These are phyloP conservation scores for Wickerhamiella slavikovae DNA, from an alignment of 805 yeast genomes.

Conservation along the genomic window DNA sequence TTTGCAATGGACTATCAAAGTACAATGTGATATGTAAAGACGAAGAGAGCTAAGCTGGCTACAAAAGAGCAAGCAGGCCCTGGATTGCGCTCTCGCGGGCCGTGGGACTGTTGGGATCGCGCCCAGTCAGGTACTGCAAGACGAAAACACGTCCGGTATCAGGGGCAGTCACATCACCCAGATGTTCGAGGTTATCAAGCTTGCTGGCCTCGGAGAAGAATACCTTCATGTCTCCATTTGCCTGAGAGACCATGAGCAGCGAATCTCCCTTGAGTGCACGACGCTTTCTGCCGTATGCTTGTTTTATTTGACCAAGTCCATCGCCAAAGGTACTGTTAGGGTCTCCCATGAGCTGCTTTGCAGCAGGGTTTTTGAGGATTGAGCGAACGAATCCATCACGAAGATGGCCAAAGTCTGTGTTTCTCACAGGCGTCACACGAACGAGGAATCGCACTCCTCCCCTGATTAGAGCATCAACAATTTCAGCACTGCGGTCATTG, in stretches of 20 bases:
- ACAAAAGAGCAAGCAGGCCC: conserved; percentile 5
- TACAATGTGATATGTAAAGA: not conserved
- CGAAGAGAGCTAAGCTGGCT: conserved; percentile 1
- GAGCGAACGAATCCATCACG: conserved; percentile 79
- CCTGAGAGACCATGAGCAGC: conserved; percentile 33
- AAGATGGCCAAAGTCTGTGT: conserved; percentile 77
- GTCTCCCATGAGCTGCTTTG: conserved; percentile 25
- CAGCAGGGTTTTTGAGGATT: conserved; percentile 42
- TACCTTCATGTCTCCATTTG: conserved; percentile 27
- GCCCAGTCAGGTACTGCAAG: conserved; percentile 55
- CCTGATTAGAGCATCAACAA: conserved; percentile 37
- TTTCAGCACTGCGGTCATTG: conserved; percentile 25
- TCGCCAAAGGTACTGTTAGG: conserved; percentile 27
- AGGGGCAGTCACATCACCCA: conserved; percentile 48
- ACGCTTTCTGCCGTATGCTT: conserved; percentile 40
- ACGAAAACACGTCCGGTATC: conserved; percentile 45
- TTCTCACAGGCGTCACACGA: conserved; percentile 68
- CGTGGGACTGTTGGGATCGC: conserved; percentile 39
- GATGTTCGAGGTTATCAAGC: conserved; percentile 8
- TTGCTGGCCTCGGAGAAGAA: conserved; percentile 21
- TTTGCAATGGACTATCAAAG: not conserved
- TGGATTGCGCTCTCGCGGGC: conserved; percentile 14
- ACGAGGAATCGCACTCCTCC: conserved; percentile 43
- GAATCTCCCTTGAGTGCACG: conserved; percentile 59
- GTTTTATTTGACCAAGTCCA: conserved; percentile 50